Conservation (phyloP, 441 rosid species). For the Erysimum pusillum region DNA sequence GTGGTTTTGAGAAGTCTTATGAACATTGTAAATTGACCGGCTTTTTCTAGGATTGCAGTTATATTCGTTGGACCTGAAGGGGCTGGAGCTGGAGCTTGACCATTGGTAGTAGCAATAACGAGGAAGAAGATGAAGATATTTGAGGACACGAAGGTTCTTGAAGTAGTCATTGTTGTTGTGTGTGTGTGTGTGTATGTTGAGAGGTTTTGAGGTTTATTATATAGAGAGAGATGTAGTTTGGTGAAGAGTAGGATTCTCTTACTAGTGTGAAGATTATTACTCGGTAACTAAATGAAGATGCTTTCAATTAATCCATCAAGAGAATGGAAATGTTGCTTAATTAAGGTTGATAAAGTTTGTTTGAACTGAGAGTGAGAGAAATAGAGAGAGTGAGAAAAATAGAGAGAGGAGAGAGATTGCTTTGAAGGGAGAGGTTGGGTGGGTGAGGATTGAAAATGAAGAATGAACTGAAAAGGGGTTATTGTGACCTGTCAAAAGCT, state of each 20-base stretch:
- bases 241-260: slow-evolving; percentile 44
- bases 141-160: slow-evolving; percentile 25
- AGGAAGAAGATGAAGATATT: slow-evolving; percentile 39
- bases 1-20: slow-evolving; percentile 71
- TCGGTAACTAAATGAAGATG: slow-evolving; percentile 28
- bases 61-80: slow-evolving; percentile 71
- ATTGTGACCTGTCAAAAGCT: slow-evolving; percentile 38
- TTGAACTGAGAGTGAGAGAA: neutral
- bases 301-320: neutral
- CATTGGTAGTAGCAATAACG: slow-evolving; percentile 31
- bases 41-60: slow-evolving; percentile 79
- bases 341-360: slow-evolving; percentile 19
- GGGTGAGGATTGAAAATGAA: slow-evolving; percentile 45
- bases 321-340: slow-evolving; percentile 22
- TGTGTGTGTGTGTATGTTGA: slow-evolving; percentile 27
- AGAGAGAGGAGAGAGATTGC: slow-evolving; percentile 40
- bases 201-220: slow-evolving; percentile 35
- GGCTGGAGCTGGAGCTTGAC: slow-evolving; percentile 61
- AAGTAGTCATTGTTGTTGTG: slow-evolving; percentile 41
- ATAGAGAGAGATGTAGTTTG: slow-evolving; percentile 43
- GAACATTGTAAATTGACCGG: slow-evolving; percentile 78
- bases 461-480: slow-evolving; percentile 33
- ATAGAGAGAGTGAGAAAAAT: no score
- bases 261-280: slow-evolving; percentile 36
- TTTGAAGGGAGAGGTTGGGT: slow-evolving; percentile 47